Percentiles rank a stretch among this genome's conserved stretches.
Evolutionary conservation across 2,329 filamentous ascomycete genomes (phyloP).

Genomic region (Stagonosporopsis cucurbitacearum): DNA sequence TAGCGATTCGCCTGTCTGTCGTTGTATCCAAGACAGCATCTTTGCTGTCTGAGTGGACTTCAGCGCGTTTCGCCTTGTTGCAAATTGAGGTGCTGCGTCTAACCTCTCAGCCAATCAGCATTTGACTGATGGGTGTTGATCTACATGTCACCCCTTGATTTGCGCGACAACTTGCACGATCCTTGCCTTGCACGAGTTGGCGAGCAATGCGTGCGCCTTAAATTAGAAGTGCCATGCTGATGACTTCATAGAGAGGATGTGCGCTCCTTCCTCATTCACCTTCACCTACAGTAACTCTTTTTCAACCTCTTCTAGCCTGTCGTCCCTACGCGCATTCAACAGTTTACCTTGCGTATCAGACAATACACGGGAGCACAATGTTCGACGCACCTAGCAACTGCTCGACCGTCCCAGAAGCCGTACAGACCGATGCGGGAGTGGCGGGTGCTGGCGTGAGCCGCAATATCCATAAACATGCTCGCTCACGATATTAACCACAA

Average conservation of each 20-base stretch:
- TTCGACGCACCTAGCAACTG: slow-evolving; percentile 45
- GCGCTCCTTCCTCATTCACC: slow-evolving; percentile 20
- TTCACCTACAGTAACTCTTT: slow-evolving; percentile 7
- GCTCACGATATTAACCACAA: neutral
- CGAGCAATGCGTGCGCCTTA: slow-evolving; percentile 31
- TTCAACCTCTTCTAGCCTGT: slow-evolving; percentile 4
- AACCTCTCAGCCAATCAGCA: slow-evolving; percentile 24
- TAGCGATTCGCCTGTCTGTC: neutral
- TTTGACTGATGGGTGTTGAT: slow-evolving; percentile 13
- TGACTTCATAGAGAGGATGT: slow-evolving; percentile 37
- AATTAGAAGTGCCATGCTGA: slow-evolving; percentile 25
- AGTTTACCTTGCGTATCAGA: neutral
- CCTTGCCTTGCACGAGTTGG: slow-evolving; percentile 13
- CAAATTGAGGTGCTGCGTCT: slow-evolving; percentile 39
- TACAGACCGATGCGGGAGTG: slow-evolving; percentile 63
- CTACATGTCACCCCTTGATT: slow-evolving; percentile 19
- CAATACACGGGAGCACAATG: neutral
- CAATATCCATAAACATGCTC: neutral
- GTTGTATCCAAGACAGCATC: neutral
- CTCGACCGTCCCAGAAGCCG: slow-evolving; percentile 52
- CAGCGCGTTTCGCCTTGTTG: slow-evolving; percentile 40
- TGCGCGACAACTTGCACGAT: slow-evolving; percentile 22
- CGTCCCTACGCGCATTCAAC: neutral
- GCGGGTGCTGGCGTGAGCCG: slow-evolving; percentile 62
- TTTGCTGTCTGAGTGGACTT: slow-evolving; percentile 10